These are phyloP conservation scores for Fusarium brevicatenulatum DNA, from an alignment of 2,329 filamentous ascomycete genomes.

Conservation along the genomic window DNA sequence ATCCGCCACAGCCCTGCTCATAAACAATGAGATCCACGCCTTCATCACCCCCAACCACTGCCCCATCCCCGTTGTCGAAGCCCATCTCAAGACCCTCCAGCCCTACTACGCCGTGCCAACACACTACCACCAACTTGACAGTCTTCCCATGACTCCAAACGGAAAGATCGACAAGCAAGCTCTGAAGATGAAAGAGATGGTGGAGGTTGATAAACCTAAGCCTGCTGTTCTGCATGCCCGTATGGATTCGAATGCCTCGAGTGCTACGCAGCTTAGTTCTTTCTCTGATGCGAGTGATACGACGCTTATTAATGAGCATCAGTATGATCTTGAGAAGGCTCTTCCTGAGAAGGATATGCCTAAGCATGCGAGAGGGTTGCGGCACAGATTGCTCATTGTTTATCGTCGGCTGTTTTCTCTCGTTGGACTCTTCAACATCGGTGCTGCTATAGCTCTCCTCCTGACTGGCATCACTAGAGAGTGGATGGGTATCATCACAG, in stretches of 20 bases:
- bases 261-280: constrained; percentile 35
- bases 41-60: constrained; percentile 56
- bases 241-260: constrained; percentile 45
- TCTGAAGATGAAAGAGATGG: constrained; percentile 41
- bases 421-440: constrained; percentile 62
- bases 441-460: constrained; percentile 57
- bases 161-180: constrained; percentile 66
- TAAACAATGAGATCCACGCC: constrained; percentile 59
- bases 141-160: constrained; percentile 62
- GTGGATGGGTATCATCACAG: constrained; percentile 54
- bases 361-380: constrained; percentile 52
- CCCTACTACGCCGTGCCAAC: constrained; percentile 67
- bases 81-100: constrained; percentile 54
- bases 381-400: constrained; percentile 59
- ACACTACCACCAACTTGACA: constrained; percentile 53
- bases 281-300: constrained; percentile 30
- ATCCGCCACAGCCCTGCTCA: constrained; percentile 58
- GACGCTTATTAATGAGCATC: constrained; percentile 39
- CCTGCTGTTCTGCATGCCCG: constrained; percentile 28
- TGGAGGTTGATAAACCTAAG: constrained; percentile 10
- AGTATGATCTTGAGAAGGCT: constrained; percentile 44
- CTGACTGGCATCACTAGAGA: constrained; percentile 48
- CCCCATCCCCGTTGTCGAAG: constrained; percentile 50
- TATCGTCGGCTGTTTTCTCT: constrained; percentile 67
- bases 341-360: constrained; percentile 55